Conservation (phyloP, 148 eudicot genomes). For the Vaccinium vitisidaea region DNA sequence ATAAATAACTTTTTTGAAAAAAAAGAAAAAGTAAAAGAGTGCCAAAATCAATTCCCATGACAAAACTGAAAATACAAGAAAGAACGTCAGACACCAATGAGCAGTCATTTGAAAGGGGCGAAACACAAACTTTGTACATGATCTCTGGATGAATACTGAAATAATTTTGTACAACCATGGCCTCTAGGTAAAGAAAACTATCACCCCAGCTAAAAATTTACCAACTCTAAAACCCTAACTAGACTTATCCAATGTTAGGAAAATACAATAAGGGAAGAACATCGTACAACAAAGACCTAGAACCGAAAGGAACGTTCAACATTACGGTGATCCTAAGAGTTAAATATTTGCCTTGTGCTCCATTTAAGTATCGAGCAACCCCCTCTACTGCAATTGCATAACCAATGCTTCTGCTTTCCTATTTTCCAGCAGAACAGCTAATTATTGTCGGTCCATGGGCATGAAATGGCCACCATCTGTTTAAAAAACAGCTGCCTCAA, state of each 20-base stretch:
- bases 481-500: background rate
- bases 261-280: background rate
- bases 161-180: slow-evolving; percentile 9
- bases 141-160: background rate
- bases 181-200: background rate
- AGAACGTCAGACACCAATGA: background rate
- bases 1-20: background rate
- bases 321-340: background rate
- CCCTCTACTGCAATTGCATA: background rate
- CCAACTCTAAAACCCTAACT: slow-evolving; percentile 15
- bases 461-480: slow-evolving; percentile 45
- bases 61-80: background rate
- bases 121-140: slow-evolving; percentile 12
- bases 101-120: background rate
- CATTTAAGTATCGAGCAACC: background rate
- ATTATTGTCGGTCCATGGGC: slow-evolving; percentile 33
- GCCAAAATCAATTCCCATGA: no score
- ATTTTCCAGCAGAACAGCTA: background rate
- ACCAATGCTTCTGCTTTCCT: background rate
- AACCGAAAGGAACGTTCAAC: background rate
- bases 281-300: slow-evolving; percentile 21
- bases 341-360: background rate
- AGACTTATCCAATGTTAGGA: background rate
- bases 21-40: background rate
- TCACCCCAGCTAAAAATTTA: slow-evolving; percentile 7